Percentiles rank a stretch among this genome's conserved stretches.
Conservation (phyloP, 495 filamentous ascomycete species). For the Geoglossum glabrum region DNA sequence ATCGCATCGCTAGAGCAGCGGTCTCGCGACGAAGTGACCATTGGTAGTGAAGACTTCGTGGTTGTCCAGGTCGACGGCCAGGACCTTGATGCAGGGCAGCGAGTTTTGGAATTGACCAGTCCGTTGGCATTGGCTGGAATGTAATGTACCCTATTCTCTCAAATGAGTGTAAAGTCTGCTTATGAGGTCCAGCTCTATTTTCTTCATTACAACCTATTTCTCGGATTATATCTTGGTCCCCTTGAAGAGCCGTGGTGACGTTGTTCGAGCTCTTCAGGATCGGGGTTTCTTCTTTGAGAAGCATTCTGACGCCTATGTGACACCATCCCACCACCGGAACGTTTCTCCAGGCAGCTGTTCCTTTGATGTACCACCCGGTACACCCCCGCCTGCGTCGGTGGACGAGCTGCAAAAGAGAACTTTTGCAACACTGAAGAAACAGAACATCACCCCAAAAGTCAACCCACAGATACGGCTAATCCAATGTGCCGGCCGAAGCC, state of each 20-base stretch:
- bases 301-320: slow-evolving; percentile 46
- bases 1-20: slow-evolving; percentile 30
- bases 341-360: slow-evolving; percentile 28
- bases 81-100: slow-evolving; percentile 80
- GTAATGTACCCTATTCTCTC: slow-evolving; percentile 25
- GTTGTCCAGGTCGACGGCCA: slow-evolving; percentile 76
- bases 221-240: slow-evolving; percentile 93
- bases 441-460: slow-evolving; percentile 53
- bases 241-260: slow-evolving; percentile 42
- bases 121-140: slow-evolving; percentile 84
- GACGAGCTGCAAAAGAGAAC: slow-evolving; percentile 66
- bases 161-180: neutral
- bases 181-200: slow-evolving; percentile 44
- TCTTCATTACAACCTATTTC: slow-evolving; percentile 97
- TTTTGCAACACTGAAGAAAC: slow-evolving; percentile 52
- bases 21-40: slow-evolving; percentile 33
- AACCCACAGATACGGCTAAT: slow-evolving; percentile 49
- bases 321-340: slow-evolving; percentile 26
- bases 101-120: slow-evolving; percentile 78
- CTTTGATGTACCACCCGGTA: slow-evolving; percentile 32
- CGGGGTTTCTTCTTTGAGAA: slow-evolving; percentile 73
- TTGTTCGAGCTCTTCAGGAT: slow-evolving; percentile 55
- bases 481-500: slow-evolving; percentile 56
- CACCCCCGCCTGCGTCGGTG: slow-evolving; percentile 57
- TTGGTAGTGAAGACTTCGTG: slow-evolving; percentile 68